Conservation (phyloP, 139 green algal genomes). For the Micractinium sp. region DNA sequence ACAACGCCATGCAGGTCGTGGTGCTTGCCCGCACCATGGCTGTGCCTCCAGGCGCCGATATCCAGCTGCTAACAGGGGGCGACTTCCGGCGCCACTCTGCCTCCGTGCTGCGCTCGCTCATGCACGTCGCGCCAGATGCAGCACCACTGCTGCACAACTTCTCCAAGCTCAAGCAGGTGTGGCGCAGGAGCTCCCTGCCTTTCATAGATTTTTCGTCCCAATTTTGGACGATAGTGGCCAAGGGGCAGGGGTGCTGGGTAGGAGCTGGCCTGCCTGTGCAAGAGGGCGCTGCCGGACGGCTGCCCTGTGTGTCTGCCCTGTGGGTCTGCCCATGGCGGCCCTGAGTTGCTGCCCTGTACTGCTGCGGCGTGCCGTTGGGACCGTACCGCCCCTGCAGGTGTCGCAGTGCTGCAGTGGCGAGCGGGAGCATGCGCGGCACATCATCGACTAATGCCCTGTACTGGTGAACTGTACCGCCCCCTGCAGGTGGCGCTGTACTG, state of each 20-base stretch:
- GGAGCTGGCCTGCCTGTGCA: too few species aligned
- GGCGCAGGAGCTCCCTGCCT: neutral
- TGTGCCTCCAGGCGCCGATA: neutral
- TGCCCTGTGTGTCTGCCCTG: too few species aligned
- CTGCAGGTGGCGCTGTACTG: constrained; percentile 19
- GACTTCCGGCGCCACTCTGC: neutral
- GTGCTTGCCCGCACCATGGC: constrained; percentile 1
- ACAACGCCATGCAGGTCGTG: neutral
- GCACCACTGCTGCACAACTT: constrained; percentile 22
- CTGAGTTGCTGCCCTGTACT: too few species aligned
- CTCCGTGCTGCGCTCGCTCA: constrained; percentile 22
- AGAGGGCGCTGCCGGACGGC: too few species aligned
- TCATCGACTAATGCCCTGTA: neutral
- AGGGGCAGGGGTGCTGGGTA: too few species aligned
- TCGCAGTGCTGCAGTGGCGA: too few species aligned
- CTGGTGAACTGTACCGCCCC: neutral
- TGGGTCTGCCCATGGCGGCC: too few species aligned
- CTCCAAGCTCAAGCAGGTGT: constrained; percentile 22
- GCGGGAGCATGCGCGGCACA: neutral
- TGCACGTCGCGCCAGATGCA: neutral
- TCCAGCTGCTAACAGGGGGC: neutral
- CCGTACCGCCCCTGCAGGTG: too few species aligned
- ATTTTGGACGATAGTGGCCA: too few species aligned
- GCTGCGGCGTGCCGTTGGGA: too few species aligned
- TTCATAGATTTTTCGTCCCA: neutral